These are phyloP conservation scores for Hemileia vastatrix DNA, from an alignment of 1,284 basidiomycete species.

Conservation along the genomic window DNA sequence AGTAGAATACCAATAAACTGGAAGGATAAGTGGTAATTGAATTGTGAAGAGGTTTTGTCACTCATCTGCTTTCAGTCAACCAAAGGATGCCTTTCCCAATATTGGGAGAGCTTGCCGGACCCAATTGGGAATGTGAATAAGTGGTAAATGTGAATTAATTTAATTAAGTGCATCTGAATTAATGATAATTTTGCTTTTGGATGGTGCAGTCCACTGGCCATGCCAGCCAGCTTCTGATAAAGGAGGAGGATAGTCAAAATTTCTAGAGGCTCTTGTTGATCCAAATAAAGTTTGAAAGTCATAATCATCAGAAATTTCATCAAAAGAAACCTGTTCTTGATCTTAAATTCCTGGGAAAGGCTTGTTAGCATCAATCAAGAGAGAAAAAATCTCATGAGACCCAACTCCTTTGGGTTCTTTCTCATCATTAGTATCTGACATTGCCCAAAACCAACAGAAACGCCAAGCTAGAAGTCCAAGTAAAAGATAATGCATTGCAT, in stretches of 20 bases:
- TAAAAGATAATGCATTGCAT: constrained; percentile 13
- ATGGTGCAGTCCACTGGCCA: not conserved
- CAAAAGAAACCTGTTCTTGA: too few relatives aligned
- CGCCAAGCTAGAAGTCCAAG: constrained; percentile 4
- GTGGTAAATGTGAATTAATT: constrained; percentile 2
- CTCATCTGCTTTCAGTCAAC: constrained; percentile 22
- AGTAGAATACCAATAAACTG: constrained; percentile 4
- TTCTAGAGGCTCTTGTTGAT: too few relatives aligned
- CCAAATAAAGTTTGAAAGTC: too few relatives aligned
- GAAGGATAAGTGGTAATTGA: not conserved
- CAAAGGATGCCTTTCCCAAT: constrained; percentile 11
- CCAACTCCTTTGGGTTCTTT: too few relatives aligned
- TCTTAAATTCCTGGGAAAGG: too few relatives aligned
- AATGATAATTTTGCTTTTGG: not conserved
- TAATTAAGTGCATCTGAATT: not conserved
- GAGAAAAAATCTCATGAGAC: too few relatives aligned
- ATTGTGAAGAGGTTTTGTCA: constrained; percentile 3
- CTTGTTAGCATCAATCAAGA: too few relatives aligned
- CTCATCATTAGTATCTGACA: not conserved
- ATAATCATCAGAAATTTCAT: too few relatives aligned
- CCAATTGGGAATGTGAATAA: constrained; percentile 6
- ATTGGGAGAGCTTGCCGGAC: not conserved
- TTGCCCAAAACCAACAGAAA: constrained; percentile 1
- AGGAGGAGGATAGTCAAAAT: too few relatives aligned
- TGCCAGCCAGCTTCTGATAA: constrained; percentile 12